Evolutionary conservation across 1,139 yeast genomes (phyloP).

Genomic region (Yamadazyma dushanensis): DNA sequence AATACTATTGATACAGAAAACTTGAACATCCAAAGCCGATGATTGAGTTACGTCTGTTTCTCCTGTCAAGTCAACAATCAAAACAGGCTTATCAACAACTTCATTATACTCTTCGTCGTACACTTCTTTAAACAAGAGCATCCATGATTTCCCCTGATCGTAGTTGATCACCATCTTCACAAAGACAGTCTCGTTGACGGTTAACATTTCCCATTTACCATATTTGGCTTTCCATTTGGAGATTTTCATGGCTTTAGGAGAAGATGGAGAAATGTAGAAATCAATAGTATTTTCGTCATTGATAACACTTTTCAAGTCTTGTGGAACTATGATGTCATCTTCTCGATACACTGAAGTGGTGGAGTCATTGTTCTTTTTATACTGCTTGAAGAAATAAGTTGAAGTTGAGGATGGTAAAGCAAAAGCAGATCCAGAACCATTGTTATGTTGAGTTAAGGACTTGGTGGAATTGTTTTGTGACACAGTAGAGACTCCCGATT

Average conservation of each 20-base stretch:
- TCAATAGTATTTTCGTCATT: conserved; percentile 43
- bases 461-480: conserved; percentile 12
- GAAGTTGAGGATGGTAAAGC: conserved; percentile 50
- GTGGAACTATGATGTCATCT: conserved; percentile 31
- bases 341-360: conserved; percentile 13
- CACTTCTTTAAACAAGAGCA: conserved; percentile 44
- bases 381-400: conserved; percentile 40
- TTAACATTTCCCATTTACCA: conserved; percentile 50
- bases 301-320: conserved; percentile 36
- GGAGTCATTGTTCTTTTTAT: conserved; percentile 10
- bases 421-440: conserved; percentile 37
- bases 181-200: conserved; percentile 36
- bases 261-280: conserved; percentile 35
- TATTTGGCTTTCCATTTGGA: conserved; percentile 46
- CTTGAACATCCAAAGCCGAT: conserved; percentile 43
- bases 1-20: conserved; percentile 33
- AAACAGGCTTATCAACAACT: conserved; percentile 36
- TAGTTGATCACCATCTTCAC: conserved; percentile 41
- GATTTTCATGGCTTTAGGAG: conserved; percentile 39
- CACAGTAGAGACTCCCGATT: conserved; percentile 15
- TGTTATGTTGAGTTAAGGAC: conserved; percentile 19
- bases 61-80: conserved; percentile 32
- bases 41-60: conserved; percentile 32
- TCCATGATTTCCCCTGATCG: conserved; percentile 35
- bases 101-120: conserved; percentile 31